Evolutionary conservation across 768 basidiomycete species (phyloP), one percentile per base, ranked within the genome.

Genomic region (Cubamyces lactineus): DNA sequence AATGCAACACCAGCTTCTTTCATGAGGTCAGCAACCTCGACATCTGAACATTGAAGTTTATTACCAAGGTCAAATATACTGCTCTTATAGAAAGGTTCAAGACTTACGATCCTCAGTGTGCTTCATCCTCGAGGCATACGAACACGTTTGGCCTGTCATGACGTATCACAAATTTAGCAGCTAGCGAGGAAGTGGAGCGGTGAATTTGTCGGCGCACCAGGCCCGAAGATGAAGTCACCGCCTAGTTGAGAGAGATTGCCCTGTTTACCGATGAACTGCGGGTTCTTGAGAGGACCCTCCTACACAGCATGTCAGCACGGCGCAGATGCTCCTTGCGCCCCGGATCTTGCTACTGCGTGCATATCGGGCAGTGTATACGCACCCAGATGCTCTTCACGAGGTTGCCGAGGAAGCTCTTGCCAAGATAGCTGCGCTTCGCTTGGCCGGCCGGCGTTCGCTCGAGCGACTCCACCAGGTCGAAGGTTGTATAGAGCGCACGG

Each of bases 201-300:
- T 17, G 5, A 34, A 6, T 12, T n/a, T n/a, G 34, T 16, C 46
- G 30, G 65, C 75, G 34, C 64, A 85, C 84, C 84, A 19, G 84
- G 83, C 21, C 83, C 84, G 51, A 88, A 75, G 13, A 89, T 71
- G 54, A 87, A 87, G 24, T 89, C 86, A 2, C 85, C 86, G 5
- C 86, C 86, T 0, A 86, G 72, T 68, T 89, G 86, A 0, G 80
- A 78, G n/a, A 83, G 66, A 52, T 86, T 84, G 0, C 86, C 87
- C 57, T 86, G 82, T 67, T 86, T 86, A 0, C 85, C 86, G n/a
- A 85, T 74, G 17, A 81, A 72, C 1, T 65, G 66, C 0, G 81
- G 80, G 39, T 80, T 70, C 70, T 76, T 79, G 11, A 85, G 26
- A 21, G 66, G 62, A 5, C 67, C 68, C 7, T 61, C 51, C 68